These are phyloP conservation scores for Aspergillus pseudoglaucus DNA, from an alignment of 2,329 filamentous ascomycete species.

Conservation along the genomic window DNA sequence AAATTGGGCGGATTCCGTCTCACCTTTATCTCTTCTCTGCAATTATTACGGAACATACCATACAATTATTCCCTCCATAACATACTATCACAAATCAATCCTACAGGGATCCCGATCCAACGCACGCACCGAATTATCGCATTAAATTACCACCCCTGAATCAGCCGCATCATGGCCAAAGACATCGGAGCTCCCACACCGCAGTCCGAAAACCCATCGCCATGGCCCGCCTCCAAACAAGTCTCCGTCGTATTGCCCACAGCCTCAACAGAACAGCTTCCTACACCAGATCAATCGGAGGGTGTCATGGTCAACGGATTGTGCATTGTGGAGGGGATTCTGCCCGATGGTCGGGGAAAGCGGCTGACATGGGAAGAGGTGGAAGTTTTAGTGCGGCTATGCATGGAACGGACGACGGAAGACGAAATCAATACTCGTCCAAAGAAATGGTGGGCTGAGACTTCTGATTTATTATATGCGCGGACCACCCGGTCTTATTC, in stretches of 20 bases:
- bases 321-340: neutral
- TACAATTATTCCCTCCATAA: too few relatives aligned
- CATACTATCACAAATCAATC: too few relatives aligned
- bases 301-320: neutral
- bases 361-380: slow-evolving; percentile 13
- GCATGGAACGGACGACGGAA: slow-evolving; percentile 9
- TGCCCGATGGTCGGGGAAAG: slow-evolving; percentile 5
- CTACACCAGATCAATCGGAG: slow-evolving; percentile 2
- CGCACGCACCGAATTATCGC: too few relatives aligned
- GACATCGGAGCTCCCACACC: slow-evolving; percentile 4
- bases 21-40: neutral
- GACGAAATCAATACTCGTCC: slow-evolving; percentile 9
- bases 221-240: slow-evolving; percentile 2
- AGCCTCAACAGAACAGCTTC: neutral
- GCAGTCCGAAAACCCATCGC: slow-evolving; percentile 6
- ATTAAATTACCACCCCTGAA: too few relatives aligned
- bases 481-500: slow-evolving; percentile 19
- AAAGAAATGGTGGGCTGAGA: slow-evolving; percentile 17
- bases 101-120: too few relatives aligned
- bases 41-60: too few relatives aligned
- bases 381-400: slow-evolving; percentile 12
- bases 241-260: neutral
- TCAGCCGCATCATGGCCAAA: too few relatives aligned
- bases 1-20: too few relatives aligned
- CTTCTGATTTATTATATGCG: slow-evolving; percentile 10